Conservation (phyloP, 2,329 filamentous ascomycete genomes). For the Trichocomaceae sp. region DNA sequence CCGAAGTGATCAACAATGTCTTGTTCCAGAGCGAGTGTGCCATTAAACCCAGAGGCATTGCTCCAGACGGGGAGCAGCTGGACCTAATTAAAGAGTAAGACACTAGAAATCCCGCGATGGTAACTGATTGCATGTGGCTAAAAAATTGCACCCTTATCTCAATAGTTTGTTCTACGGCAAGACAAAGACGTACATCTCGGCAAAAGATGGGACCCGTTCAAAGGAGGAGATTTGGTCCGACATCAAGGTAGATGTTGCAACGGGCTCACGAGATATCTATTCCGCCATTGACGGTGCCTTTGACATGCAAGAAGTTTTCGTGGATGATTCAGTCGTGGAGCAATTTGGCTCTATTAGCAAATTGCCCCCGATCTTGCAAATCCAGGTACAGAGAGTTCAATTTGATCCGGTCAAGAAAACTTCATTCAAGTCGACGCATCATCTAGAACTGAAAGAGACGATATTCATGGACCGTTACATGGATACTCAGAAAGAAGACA, state of each 20-base stretch:
- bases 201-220: slow-evolving; percentile 39
- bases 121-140: slow-evolving; percentile 6
- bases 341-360: slow-evolving; percentile 65
- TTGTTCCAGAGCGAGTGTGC: slow-evolving; percentile 86
- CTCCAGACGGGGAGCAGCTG: slow-evolving; percentile 66
- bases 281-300: slow-evolving; percentile 80
- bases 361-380: slow-evolving; percentile 79
- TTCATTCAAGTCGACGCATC: slow-evolving; percentile 66
- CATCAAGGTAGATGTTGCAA: slow-evolving; percentile 54
- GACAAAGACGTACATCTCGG: slow-evolving; percentile 41
- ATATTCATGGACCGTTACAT: slow-evolving; percentile 87
- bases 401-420: slow-evolving; percentile 57
- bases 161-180: slow-evolving; percentile 46
- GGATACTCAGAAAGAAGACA: slow-evolving; percentile 52
- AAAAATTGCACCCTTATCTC: slow-evolving; percentile 6
- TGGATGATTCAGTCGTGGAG: slow-evolving; percentile 53
- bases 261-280: slow-evolving; percentile 63
- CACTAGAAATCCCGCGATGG: background rate
- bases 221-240: slow-evolving; percentile 58
- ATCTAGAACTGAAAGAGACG: slow-evolving; percentile 70
- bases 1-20: slow-evolving; percentile 89
- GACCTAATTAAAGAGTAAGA: slow-evolving; percentile 66
- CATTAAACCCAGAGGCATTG: slow-evolving; percentile 62
- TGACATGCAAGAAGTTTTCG: slow-evolving; percentile 67
- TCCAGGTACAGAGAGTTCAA: slow-evolving; percentile 78